phyloP scores from a whole-genome alignment of 1,139 yeast genomes.

The Lodderomyces parapsilosis region DNA sequence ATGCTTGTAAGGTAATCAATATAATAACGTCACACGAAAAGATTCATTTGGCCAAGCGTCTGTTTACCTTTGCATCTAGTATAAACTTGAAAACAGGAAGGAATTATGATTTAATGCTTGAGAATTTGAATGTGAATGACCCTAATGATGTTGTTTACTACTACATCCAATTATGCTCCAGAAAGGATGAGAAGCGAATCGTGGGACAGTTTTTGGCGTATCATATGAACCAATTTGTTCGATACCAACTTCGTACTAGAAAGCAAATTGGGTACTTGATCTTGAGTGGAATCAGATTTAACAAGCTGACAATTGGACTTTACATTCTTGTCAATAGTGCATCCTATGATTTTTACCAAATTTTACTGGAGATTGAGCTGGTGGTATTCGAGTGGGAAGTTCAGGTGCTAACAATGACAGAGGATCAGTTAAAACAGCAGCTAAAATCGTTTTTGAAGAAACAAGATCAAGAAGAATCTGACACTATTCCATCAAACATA shows the following conservation, averaged over 20 bases:
- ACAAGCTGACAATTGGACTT: constrained; percentile 55
- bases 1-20: constrained; percentile 16
- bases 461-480: constrained; percentile 22
- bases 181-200: constrained; percentile 33
- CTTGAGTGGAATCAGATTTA: constrained; percentile 50
- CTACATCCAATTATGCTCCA: constrained; percentile 55
- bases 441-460: constrained; percentile 35
- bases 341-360: constrained; percentile 26
- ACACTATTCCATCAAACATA: constrained; percentile 1
- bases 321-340: constrained; percentile 47
- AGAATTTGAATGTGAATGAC: constrained; percentile 35
- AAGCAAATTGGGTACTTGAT: constrained; percentile 49
- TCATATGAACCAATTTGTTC: constrained; percentile 39
- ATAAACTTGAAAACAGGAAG: constrained; percentile 33
- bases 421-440: constrained; percentile 31
- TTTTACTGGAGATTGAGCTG: constrained; percentile 44
- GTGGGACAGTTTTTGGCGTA: constrained; percentile 46
- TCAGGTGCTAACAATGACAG: constrained; percentile 22
- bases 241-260: constrained; percentile 47
- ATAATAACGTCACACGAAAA: constrained; percentile 16
- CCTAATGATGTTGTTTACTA: constrained; percentile 48
- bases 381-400: constrained; percentile 40
- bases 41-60: neutral
- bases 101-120: constrained; percentile 26
- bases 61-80: constrained; percentile 22